Evolutionary conservation across 1,139 yeast species (phyloP).

Genomic region (Nakaseomyces delphensis): DNA sequence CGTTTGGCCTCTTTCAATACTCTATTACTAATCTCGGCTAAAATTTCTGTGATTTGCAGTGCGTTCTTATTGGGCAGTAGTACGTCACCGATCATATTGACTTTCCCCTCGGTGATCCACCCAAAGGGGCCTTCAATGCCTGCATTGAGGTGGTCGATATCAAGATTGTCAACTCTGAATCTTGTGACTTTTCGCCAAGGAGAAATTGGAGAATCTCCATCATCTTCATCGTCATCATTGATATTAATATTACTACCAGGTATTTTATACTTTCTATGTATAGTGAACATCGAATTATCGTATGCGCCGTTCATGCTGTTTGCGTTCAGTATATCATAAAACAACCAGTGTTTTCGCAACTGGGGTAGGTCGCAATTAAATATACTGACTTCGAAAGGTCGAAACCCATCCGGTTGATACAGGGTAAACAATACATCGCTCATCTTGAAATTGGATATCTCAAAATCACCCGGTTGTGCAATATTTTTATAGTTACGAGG

Average conservation of each 20-base stretch:
- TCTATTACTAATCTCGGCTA: conserved; percentile 21
- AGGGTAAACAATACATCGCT: conserved; percentile 79
- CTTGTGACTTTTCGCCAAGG: conserved; percentile 65
- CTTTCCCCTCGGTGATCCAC: conserved; percentile 88
- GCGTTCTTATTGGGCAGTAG: conserved; percentile 24
- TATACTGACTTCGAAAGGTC: conserved; percentile 79
- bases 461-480: conserved; percentile 84
- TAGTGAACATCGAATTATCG: conserved; percentile 85
- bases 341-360: conserved; percentile 85
- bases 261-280: conserved; percentile 64
- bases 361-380: conserved; percentile 75
- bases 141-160: conserved; percentile 78
- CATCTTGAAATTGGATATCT: conserved; percentile 70
- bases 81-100: conserved; percentile 86
- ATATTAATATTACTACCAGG: neutral
- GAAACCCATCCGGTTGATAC: conserved; percentile 68
- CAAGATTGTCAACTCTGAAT: conserved; percentile 73
- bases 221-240: neutral
- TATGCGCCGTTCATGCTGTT: conserved; percentile 82
- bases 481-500: conserved; percentile 72
- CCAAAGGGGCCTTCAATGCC: conserved; percentile 94
- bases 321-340: conserved; percentile 78
- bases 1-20: conserved; percentile 22
- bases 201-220: conserved; percentile 7
- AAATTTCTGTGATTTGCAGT: conserved; percentile 18